phyloP scores from a whole-genome alignment of 2,329 filamentous ascomycete genomes.

The Shiraia bambusicola region DNA sequence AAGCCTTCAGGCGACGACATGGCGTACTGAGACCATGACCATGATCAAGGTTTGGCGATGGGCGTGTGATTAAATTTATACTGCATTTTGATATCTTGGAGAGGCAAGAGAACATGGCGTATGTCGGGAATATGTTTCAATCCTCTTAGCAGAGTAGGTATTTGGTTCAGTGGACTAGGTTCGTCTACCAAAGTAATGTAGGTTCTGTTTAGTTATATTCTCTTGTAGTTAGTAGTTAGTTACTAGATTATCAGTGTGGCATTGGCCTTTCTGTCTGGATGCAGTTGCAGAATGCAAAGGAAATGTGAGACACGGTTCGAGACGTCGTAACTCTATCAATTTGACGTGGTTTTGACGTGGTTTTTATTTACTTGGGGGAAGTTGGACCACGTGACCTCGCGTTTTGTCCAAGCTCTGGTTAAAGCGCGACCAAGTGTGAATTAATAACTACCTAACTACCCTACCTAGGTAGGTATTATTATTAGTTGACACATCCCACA shows the following conservation, averaged over 20 bases:
- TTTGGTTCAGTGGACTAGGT: too few species aligned
- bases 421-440: slow-evolving; percentile 12
- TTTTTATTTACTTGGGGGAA: neutral
- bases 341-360: neutral
- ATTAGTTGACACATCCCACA: too few species aligned
- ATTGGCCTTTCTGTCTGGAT: too few species aligned
- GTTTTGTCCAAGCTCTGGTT: slow-evolving; percentile 11
- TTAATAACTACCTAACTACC: too few species aligned
- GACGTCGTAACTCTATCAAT: too few species aligned
- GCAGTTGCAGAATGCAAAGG: too few species aligned
- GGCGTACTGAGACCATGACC: slow-evolving; percentile 35
- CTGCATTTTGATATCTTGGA: slow-evolving; percentile 7
- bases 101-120: slow-evolving; percentile 12
- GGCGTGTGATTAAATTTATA: neutral
- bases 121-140: slow-evolving; percentile 17
- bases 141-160: slow-evolving; percentile 7
- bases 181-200: neutral
- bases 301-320: too few species aligned
- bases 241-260: slow-evolving; percentile 5
- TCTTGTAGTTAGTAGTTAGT: too few species aligned
- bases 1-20: slow-evolving; percentile 76
- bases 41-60: neutral
- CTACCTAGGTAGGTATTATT: too few species aligned
- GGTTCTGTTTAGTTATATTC: slow-evolving; percentile 1
- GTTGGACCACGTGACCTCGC: slow-evolving; percentile 15